Conservation (phyloP, 768 basidiomycete genomes). For the Tulasnella calospora region DNA sequence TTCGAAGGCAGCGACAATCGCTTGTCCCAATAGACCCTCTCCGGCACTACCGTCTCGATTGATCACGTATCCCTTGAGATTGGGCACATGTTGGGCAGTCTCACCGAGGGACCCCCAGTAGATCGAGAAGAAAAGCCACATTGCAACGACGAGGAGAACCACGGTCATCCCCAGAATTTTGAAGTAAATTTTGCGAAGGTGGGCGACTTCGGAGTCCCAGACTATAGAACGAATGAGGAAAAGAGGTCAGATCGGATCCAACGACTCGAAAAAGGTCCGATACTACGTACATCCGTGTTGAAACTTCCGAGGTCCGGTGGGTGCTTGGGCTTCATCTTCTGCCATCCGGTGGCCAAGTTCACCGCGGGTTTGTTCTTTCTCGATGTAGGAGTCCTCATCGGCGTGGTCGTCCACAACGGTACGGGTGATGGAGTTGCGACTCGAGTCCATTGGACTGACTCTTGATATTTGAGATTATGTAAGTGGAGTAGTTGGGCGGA, state of each 20-base stretch:
- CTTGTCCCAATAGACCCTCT: slow-evolving; percentile 19
- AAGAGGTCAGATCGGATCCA: background rate
- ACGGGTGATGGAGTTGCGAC: background rate
- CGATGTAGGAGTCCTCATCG: background rate
- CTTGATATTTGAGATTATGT: background rate
- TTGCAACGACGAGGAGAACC: background rate
- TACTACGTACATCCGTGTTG: background rate
- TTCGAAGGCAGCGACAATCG: slow-evolving; percentile 34
- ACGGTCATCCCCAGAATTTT: background rate
- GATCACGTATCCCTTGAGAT: background rate
- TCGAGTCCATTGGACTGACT: background rate
- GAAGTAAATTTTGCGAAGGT: slow-evolving; percentile 17
- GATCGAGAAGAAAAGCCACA: slow-evolving; percentile 1
- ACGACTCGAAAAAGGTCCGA: too few relatives aligned
- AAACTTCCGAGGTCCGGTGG: background rate
- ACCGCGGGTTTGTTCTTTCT: background rate
- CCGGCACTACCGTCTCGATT: background rate
- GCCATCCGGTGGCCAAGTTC: background rate
- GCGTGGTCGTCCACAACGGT: background rate
- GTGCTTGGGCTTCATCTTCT: background rate
- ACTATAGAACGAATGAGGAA: background rate
- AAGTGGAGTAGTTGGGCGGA: background rate
- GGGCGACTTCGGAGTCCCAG: background rate
- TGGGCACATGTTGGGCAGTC: background rate
- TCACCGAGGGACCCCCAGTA: slow-evolving; percentile 11